Evolutionary conservation across 1,284 basidiomycete species (phyloP).

Genomic region (Uromyces viciae-fabae): DNA sequence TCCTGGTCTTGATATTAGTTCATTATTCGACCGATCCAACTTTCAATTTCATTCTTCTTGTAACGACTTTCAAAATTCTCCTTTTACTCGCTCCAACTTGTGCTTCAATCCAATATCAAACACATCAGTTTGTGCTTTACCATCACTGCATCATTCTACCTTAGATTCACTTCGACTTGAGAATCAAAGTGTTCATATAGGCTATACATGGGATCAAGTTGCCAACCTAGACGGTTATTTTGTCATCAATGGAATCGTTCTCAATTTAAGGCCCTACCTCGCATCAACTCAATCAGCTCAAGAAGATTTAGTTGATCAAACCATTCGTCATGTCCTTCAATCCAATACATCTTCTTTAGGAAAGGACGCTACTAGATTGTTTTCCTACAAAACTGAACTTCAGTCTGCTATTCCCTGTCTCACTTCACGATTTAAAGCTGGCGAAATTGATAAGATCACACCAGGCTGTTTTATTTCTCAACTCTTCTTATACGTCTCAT

Average conservation of each 20-base stretch:
- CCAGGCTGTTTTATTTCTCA: conserved; percentile 90
- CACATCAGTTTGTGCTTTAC: conserved; percentile 63
- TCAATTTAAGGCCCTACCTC: conserved; percentile 88
- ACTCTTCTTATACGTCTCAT: conserved; percentile 83
- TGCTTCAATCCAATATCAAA: conserved; percentile 60
- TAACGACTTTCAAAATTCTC: conserved; percentile 60
- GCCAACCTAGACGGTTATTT: conserved; percentile 67
- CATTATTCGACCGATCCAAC: conserved; percentile 66
- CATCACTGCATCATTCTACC: conserved; percentile 47
- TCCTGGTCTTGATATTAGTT: conserved; percentile 82
- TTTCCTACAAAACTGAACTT: conserved; percentile 68
- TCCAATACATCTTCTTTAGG: conserved; percentile 61
- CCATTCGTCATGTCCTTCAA: conserved; percentile 71
- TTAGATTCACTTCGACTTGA: conserved; percentile 61
- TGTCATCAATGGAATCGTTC: conserved; percentile 86
- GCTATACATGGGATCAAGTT: conserved; percentile 85
- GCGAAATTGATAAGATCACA: conserved; percentile 91
- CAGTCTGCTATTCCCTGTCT: conserved; percentile 72
- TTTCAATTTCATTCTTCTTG: conserved; percentile 62
- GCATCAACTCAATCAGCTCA: conserved; percentile 66
- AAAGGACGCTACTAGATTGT: conserved; percentile 82
- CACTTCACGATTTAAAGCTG: conserved; percentile 77
- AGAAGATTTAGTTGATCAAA: conserved; percentile 74
- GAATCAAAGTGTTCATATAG: conserved; percentile 67
- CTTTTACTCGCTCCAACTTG: conserved; percentile 69